Conservation (phyloP, 805 yeast genomes). For the Novakomyces olei region DNA sequence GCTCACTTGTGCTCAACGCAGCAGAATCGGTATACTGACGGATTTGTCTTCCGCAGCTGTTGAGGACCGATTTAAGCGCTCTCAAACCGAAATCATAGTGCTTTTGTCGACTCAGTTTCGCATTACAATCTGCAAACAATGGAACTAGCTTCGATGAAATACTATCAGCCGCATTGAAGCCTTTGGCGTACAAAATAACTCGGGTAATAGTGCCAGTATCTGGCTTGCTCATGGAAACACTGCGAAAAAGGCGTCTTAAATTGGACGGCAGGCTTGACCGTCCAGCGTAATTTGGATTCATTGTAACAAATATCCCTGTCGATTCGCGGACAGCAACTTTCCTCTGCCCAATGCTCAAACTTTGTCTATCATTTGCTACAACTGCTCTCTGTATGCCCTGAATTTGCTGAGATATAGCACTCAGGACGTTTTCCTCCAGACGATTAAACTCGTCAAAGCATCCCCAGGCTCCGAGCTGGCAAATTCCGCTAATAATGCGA, state of each 20-base stretch:
- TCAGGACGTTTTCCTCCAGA: slow-evolving; percentile 42
- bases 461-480: slow-evolving; percentile 78
- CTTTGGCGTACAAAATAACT: slow-evolving; percentile 50
- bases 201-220: slow-evolving; percentile 48
- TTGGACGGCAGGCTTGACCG: slow-evolving; percentile 70
- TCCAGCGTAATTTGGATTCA: slow-evolving; percentile 79
- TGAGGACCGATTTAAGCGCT: slow-evolving; percentile 46
- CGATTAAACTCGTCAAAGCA: slow-evolving; percentile 92
- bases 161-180: slow-evolving; percentile 29
- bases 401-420: slow-evolving; percentile 68
- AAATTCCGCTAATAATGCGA: slow-evolving; percentile 53
- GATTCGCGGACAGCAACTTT: slow-evolving; percentile 18
- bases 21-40: neutral
- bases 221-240: slow-evolving; percentile 51
- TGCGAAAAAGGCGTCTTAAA: slow-evolving; percentile 52
- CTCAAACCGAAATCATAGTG: slow-evolving; percentile 88
- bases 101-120: slow-evolving; percentile 26
- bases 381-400: slow-evolving; percentile 46
- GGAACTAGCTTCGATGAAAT: slow-evolving; percentile 31
- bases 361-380: slow-evolving; percentile 12
- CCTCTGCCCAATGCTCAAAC: slow-evolving; percentile 3
- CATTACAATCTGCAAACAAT: slow-evolving; percentile 28
- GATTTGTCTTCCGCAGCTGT: slow-evolving; percentile 27
- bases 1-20: too few species aligned
- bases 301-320: slow-evolving; percentile 65